Conservation (phyloP, 768 basidiomycete species). For the Dioszegia aurantiaca region DNA sequence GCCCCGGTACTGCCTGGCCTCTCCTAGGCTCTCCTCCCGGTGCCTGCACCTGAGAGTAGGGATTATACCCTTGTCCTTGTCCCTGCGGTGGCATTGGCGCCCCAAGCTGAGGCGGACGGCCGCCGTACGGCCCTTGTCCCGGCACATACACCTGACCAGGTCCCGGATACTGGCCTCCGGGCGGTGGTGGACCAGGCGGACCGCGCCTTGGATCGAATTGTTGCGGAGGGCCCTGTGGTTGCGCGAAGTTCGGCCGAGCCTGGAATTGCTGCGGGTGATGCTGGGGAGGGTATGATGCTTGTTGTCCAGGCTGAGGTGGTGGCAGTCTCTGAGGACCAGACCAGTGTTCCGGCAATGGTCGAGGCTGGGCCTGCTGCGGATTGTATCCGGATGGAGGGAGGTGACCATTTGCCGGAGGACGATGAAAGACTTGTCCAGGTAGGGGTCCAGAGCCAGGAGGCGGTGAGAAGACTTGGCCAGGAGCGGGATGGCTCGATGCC, state of each 20-base stretch:
- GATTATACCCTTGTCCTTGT: constrained; percentile 14
- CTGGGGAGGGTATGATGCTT: constrained; percentile 2
- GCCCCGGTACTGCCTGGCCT: constrained; percentile 15
- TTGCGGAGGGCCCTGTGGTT: background rate
- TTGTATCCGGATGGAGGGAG: background rate
- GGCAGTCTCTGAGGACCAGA: constrained; percentile 10
- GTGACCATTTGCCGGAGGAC: constrained; percentile 14
- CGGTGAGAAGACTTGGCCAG: constrained; percentile 40
- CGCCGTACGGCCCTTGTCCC: constrained; percentile 2
- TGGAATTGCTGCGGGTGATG: constrained; percentile 1
- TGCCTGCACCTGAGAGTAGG: background rate
- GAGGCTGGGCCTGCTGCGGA: constrained; percentile 3
- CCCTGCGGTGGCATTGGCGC: constrained; percentile 6
- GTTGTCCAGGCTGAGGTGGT: constrained; percentile 20
- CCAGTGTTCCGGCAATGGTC: constrained; percentile 9
- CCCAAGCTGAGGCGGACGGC: constrained; percentile 20
- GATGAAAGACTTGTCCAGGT: constrained; percentile 38
- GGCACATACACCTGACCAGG: constrained; percentile 2
- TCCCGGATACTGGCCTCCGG: background rate
- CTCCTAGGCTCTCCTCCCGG: constrained; percentile 2
- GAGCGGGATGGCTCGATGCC: constrained; percentile 30
- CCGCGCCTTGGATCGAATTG: constrained; percentile 7
- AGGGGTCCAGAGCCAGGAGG: constrained; percentile 28
- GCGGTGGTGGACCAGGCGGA: background rate
- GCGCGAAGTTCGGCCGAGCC: background rate